Evolutionary conservation across 2,329 filamentous ascomycete species (phyloP), one percentile per base, ranked within the genome.

Genomic region (Fusarium keratoplasticum): DNA sequence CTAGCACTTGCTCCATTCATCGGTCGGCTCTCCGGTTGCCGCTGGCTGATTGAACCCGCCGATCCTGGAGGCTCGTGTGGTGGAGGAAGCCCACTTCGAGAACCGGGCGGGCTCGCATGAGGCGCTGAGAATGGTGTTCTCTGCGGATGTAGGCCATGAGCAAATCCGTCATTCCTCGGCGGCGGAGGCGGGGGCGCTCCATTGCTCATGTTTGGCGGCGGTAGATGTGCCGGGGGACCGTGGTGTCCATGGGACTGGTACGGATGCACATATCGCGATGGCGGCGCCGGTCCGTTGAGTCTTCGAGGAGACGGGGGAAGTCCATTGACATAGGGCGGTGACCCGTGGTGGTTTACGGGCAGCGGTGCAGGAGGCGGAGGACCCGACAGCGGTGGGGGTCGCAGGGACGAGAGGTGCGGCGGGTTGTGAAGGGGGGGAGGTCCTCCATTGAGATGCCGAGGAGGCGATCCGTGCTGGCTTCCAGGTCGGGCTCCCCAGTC

Each of bases 1-100:
- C 91, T 95, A 18, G 93, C 92, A 77, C 93, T 95, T 5, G 93
- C 93, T n/a, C 92, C 92, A 60, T 88, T 89, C 33, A 87, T 83
- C 35, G 87, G 85, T 57, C 88, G 84, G 22, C 71, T 80, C 58
- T 89, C 87, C 64, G 84, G 74, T 35, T 80, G 76, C 31, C 81
- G 80, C 47, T 76, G 77, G 25, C 60, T 44, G n/a, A 38, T 47
- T 52, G 73, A 55, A 9, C 64, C 63, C n/a, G 68, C 64, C 10
- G 73, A 62, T 33, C 54, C 82, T 73, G 72, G 71, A 18, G 74
- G 57, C 27, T 81, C 80, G 38, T 76, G 80, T 11, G 78, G 64
- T 13, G 76, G 77, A 9, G 80, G 78, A 8, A 79, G 75, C 22
- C 82, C 82, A n/a, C 84, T 86, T 64, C 84, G 81, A n/a, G 83